phyloP scores from a whole-genome alignment of 2,329 filamentous ascomycete species.

The Helotiales sp. region DNA sequence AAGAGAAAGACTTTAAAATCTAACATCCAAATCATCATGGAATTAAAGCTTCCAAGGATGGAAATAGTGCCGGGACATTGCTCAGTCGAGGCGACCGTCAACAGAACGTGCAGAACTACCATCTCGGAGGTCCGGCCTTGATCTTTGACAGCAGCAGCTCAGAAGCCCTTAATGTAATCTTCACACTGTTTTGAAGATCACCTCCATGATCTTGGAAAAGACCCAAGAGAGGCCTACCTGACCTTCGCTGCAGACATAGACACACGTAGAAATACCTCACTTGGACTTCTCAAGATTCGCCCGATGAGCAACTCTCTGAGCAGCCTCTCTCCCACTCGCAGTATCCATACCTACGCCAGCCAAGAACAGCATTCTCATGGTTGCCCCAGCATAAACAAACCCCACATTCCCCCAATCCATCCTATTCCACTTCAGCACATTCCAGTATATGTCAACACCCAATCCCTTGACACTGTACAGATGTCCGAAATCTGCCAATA shows the following conservation, averaged over 20 bases:
- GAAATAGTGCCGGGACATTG: no score
- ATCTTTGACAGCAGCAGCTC: not conserved
- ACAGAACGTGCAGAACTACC: no score
- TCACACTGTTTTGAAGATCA: no score
- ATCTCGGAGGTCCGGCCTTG: not conserved
- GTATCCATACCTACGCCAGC: slow-evolving; percentile 57
- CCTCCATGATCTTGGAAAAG: no score
- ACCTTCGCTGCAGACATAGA: not conserved
- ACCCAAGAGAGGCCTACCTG: no score
- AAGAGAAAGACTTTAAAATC: not conserved
- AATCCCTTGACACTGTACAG: slow-evolving; percentile 67
- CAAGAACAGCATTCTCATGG: slow-evolving; percentile 63
- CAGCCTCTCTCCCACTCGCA: slow-evolving; percentile 25
- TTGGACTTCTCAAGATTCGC: slow-evolving; percentile 24
- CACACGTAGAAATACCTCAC: slow-evolving; percentile 7
- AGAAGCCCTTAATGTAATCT: no score
- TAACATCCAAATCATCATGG: no score
- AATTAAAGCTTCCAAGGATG: no score
- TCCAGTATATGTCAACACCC: slow-evolving; percentile 65
- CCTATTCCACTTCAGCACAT: slow-evolving; percentile 63
- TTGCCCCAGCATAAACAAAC: slow-evolving; percentile 71
- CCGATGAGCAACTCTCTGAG: slow-evolving; percentile 19
- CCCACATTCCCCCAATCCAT: slow-evolving; percentile 72
- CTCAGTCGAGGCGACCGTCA: no score
- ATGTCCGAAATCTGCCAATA: slow-evolving; percentile 79